phyloP scores from a whole-genome alignment of 495 filamentous ascomycete species.

The Aspergillus sclerotioniger region DNA sequence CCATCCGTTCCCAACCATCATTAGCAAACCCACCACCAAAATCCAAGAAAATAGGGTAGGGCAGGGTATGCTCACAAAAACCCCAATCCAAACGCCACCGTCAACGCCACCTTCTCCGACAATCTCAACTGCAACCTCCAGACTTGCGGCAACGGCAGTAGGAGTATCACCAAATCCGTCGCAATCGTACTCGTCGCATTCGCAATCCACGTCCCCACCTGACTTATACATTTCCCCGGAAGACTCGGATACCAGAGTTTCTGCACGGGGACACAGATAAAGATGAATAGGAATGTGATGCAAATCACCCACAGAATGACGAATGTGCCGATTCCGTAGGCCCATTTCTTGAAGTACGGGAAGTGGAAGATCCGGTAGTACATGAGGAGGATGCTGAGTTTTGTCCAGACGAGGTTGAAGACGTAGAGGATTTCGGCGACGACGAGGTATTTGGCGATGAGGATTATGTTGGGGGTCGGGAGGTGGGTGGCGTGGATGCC shows the following conservation, averaged over 20 bases:
- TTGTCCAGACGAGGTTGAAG: constrained; percentile 43
- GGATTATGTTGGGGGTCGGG: constrained; percentile 20
- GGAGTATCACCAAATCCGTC: constrained; percentile 45
- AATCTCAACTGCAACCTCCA: constrained; percentile 37
- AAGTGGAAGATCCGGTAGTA: constrained; percentile 45
- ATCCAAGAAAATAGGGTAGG: too few species aligned
- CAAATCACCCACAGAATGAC: constrained; percentile 37
- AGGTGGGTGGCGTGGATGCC: constrained; percentile 30
- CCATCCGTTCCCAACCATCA: too few species aligned
- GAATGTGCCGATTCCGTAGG: constrained; percentile 38
- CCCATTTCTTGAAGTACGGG: constrained; percentile 32
- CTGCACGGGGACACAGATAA: constrained; percentile 45
- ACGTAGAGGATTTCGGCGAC: constrained; percentile 41
- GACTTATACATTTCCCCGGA: constrained; percentile 42
- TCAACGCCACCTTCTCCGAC: constrained; percentile 23
- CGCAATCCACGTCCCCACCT: constrained; percentile 42
- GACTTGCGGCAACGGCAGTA: constrained; percentile 43
- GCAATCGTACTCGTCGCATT: constrained; percentile 48
- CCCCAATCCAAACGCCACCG: constrained; percentile 27
- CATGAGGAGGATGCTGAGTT: constrained; percentile 42
- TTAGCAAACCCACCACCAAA: too few species aligned
- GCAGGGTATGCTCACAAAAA: too few species aligned
- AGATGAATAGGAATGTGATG: constrained; percentile 42
- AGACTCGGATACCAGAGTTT: constrained; percentile 38
- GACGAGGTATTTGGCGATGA: constrained; percentile 35